Base-by-base conservation (phyloP, 106 monocot species). In the Acorus gramineus region DNA sequence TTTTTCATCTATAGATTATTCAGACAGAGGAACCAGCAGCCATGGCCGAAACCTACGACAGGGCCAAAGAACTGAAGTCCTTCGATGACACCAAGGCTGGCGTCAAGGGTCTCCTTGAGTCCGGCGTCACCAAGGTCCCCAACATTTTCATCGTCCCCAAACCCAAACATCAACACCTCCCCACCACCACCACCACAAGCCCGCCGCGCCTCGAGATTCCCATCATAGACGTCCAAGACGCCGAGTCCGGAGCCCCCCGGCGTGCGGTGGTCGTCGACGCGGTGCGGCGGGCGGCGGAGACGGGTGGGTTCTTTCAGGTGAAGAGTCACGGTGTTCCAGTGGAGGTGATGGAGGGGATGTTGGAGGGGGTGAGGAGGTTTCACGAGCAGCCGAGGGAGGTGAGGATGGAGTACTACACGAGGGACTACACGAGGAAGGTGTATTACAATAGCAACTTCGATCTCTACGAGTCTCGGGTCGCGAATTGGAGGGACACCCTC, bases 401-500 rank as follows among this genome's bases (percentile, higher is more conserved):
- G 48, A 79, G 74, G 49, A 44, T 46, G 28, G 10, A 11, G 43
- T 9, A 55, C 11, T 66, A 74, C 55, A 47, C 66, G 14, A 50
- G 79, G 2, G 74, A 80, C 49, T 12, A 62, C 9, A 5, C 14
- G 7, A 49, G 58, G 44, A 49, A 50, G 44, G 75, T 74, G 12
- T 62, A 53, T 42, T 81, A 75, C 11, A 7, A 52, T 4, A 52
- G 72, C 68, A 85, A 85, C 57, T 82, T 76, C 64, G 76, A 82
- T 54, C 75, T 86, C 4, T 82, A 58, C 58, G 42, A 66, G 8
- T 59, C 72, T 6, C 50, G 8, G 3, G 78, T 66, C 4, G 76
- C 78, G 47, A 73, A 79, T 62, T 86, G 85, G 85, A 68, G 82
- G 46, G 82, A 86, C 50, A 78, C 81, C 3, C 46, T 76, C 43